Conservation (phyloP, 1,284 basidiomycete species). For the Pulchroboletus neoregius region DNA sequence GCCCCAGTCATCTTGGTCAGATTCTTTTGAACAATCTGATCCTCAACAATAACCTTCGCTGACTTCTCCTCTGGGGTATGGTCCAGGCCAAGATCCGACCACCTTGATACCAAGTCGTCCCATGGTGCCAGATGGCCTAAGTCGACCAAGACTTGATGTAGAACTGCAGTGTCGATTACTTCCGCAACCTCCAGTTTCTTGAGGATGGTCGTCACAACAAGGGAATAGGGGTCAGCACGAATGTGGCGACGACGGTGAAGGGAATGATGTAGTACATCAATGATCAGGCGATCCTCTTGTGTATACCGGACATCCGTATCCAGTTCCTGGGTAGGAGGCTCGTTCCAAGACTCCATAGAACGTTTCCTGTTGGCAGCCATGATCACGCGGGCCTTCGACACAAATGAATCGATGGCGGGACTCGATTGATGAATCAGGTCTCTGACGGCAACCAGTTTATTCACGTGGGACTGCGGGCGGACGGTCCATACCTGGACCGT, state of each 20-base stretch:
- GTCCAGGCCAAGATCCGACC: constrained; percentile 34
- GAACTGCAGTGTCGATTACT: constrained; percentile 38
- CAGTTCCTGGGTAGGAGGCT: constrained; percentile 31
- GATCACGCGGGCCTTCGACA: constrained; percentile 49
- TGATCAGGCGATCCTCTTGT: constrained; percentile 56
- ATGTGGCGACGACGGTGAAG: constrained; percentile 55
- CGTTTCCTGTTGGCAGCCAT: constrained; percentile 33
- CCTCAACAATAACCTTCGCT: constrained; percentile 28
- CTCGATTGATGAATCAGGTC: constrained; percentile 47
- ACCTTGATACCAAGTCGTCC: constrained; percentile 55
- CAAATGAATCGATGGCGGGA: constrained; percentile 52
- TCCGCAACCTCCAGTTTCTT: constrained; percentile 45
- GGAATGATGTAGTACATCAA: constrained; percentile 64
- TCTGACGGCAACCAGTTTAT: constrained; percentile 52
- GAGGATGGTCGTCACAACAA: constrained; percentile 56
- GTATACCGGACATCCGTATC: constrained; percentile 47
- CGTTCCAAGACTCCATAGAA: constrained; percentile 34
- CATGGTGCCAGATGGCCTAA: constrained; percentile 72
- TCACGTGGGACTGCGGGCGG: constrained; percentile 61
- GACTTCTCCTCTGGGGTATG: constrained; percentile 36
- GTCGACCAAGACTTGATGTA: constrained; percentile 53
- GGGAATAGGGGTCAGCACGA: constrained; percentile 63
- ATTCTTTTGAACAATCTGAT: constrained; percentile 36
- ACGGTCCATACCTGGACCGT: constrained; percentile 61
- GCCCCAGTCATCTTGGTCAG: constrained; percentile 8